Evolutionary conservation across 2,329 filamentous ascomycete genomes (phyloP), one percentile per base, ranked within the genome.

Genomic region (Tetracladium maxilliforme): DNA sequence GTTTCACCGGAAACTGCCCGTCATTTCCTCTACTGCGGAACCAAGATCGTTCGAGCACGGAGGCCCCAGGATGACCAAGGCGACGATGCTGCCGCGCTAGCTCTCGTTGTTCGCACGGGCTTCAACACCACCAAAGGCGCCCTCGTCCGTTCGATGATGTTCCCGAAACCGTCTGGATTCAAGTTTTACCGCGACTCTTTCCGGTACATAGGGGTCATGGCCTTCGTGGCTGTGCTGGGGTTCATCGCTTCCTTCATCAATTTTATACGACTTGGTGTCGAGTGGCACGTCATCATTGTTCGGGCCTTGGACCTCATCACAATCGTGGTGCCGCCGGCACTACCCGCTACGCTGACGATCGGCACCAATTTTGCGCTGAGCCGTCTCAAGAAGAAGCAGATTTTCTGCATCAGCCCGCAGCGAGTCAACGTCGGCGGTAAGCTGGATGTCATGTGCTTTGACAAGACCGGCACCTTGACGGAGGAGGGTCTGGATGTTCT

Each of bases 131-230:
- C 90, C 3, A 98, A 98, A 48, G 90, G 90, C 14, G 82, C 90
- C 7, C 58, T 98, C 11, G 84, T 98, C 30, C 78, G 90, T 14
- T 95, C 90, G 1, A 98, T 98, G 87, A 66, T 98, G 19, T 98
- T 98, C 45, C 92, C 90, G 0, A 98, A 98, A 44, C 90, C 90
- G 2, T 93, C 87, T 1, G 87, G 87, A 1, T 98, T 98, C 67
- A 95, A 92, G 42, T 98, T 98, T 47, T 98, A 98, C 48, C 72
- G 83, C 21, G 90, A 98, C 48, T 94, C 87, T 1, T 98, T 98
- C 54, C 73, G 86, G 13, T 98, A 98, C 47, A 95, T 98, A 31
- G 84, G 81, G 4, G 90, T 98, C 31, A 98, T 98, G 90, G 87
- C 69, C 6, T 56, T 73, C 21, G 75, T 98, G 39, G 92, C 90